These are phyloP conservation scores for Podospora comata DNA, from an alignment of 495 filamentous ascomycete species.

Conservation along the genomic window DNA sequence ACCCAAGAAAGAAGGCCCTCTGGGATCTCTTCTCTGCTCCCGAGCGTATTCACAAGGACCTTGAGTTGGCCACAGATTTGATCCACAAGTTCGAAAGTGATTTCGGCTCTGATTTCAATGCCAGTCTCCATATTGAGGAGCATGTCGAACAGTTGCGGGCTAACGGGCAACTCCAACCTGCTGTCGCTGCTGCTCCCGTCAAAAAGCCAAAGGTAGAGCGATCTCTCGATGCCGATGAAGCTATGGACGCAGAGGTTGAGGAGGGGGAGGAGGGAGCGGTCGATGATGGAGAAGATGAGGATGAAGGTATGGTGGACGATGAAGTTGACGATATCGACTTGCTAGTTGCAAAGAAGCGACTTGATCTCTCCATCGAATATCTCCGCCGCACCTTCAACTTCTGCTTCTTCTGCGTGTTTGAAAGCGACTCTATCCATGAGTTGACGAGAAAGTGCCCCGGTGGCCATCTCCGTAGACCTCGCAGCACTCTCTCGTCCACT, in stretches of 20 bases:
- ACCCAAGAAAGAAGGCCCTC: slow-evolving; percentile 90
- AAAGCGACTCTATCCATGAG: slow-evolving; percentile 95
- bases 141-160: slow-evolving; percentile 74
- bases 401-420: slow-evolving; percentile 99
- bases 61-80: slow-evolving; percentile 71
- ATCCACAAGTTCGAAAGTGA: slow-evolving; percentile 77
- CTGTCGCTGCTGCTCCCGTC: slow-evolving; percentile 51
- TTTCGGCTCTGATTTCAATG: slow-evolving; percentile 67
- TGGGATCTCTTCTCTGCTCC: slow-evolving; percentile 95
- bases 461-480: slow-evolving; percentile 88
- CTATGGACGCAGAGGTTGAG: slow-evolving; percentile 67
- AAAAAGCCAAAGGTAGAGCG: slow-evolving; percentile 61
- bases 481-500: slow-evolving; percentile 72
- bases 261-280: slow-evolving; percentile 66
- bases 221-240: slow-evolving; percentile 62
- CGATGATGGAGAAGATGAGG: slow-evolving; percentile 67
- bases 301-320: slow-evolving; percentile 74
- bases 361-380: slow-evolving; percentile 95
- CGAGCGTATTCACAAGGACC: slow-evolving; percentile 80
- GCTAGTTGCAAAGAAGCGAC: slow-evolving; percentile 89
- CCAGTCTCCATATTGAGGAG: slow-evolving; percentile 75
- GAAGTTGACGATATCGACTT: slow-evolving; percentile 86
- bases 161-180: slow-evolving; percentile 70
- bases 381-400: slow-evolving; percentile 95
- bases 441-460: slow-evolving; percentile 93